Evolutionary conservation across 2,329 filamentous ascomycete genomes (phyloP), one percentile per base, ranked within the genome.

Genomic region (Xylariaceae sp.): DNA sequence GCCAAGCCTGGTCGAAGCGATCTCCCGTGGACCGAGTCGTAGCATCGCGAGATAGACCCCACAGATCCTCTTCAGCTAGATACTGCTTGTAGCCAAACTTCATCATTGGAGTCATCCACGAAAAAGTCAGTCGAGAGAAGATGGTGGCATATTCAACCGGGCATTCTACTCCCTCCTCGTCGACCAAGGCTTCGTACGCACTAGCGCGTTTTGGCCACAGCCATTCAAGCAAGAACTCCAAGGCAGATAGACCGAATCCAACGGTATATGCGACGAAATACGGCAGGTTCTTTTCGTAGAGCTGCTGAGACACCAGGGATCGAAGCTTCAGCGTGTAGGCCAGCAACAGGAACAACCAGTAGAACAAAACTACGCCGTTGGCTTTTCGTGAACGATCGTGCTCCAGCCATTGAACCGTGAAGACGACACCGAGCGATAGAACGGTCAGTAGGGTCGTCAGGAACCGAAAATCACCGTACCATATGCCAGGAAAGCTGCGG

Each of bases 21-120:
- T 79, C 76, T 3, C 88, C 86, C 0, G 93, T 96, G 10, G 81
- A 78, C 65, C 85, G 85, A 9, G 93, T 96, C 39, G 88, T 88
- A 71, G 97, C 93, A 60, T 82, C 78, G 69, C 86, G 88, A 47
- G 92, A 85, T 59, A 99, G 79, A 61, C 91, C 93, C 95, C 95
- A 99, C 23, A 99, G 81, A 73, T 99, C 93, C 64, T 97, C 90
- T 73, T 97, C 92, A 1, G 92, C 96, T 62, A 99, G 80, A 73
- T 86, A 99, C 60, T 92, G 85, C 70, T 88, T 90, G 78, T 99
- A 97, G 1, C 94, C 94, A 71, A 88, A 88, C 71, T 87, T 92
- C 94, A 99, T 99, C 83, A 99, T 78, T 0, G 94, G 92, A 0
- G 94, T 97, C 93, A 99, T 97, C 94, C 94, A 99, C 57, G 89